A percentile compares a stretch with the other conserved stretches of the same genome.
Conservation (phyloP, 495 filamentous ascomycete genomes). For the Cercophora samala region DNA sequence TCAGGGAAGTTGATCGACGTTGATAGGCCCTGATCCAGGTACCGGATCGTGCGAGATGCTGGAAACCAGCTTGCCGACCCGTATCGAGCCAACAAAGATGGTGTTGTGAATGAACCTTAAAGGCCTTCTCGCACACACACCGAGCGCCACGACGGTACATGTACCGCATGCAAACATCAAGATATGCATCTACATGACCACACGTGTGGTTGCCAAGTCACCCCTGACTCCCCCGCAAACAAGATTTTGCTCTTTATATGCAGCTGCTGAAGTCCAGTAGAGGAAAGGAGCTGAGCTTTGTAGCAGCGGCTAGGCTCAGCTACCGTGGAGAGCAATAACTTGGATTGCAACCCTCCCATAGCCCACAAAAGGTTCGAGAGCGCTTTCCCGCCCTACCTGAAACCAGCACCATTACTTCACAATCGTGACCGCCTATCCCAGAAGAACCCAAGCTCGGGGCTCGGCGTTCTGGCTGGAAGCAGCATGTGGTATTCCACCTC, state of each 20-base stretch:
- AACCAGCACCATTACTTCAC: not conserved
- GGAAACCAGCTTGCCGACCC: not conserved
- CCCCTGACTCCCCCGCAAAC: not conserved
- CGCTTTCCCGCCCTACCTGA: not conserved
- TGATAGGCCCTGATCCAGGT: not conserved
- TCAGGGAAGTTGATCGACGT: not conserved
- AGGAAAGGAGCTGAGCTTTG: constrained; percentile 3
- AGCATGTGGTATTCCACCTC: not conserved
- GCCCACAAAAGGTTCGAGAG: not conserved
- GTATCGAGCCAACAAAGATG: not conserved
- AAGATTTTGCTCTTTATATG: not conserved
- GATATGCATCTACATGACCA: not conserved
- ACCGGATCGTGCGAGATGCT: not conserved
- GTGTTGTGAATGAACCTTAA: not conserved
- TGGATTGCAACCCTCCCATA: constrained; percentile 1
- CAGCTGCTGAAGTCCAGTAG: not conserved
- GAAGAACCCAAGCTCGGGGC: not conserved
- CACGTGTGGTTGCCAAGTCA: not conserved
- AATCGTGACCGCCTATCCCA: not conserved
- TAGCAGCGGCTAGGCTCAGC: not conserved
- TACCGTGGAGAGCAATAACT: not conserved
- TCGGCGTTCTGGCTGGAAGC: not conserved
- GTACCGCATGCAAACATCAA: too few species aligned
- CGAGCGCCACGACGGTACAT: too few species aligned
- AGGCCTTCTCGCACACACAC: not conserved